Evolutionary conservation across 163 green algal species (phyloP).

Genomic region (Chlamydomonas reinhardtii): DNA sequence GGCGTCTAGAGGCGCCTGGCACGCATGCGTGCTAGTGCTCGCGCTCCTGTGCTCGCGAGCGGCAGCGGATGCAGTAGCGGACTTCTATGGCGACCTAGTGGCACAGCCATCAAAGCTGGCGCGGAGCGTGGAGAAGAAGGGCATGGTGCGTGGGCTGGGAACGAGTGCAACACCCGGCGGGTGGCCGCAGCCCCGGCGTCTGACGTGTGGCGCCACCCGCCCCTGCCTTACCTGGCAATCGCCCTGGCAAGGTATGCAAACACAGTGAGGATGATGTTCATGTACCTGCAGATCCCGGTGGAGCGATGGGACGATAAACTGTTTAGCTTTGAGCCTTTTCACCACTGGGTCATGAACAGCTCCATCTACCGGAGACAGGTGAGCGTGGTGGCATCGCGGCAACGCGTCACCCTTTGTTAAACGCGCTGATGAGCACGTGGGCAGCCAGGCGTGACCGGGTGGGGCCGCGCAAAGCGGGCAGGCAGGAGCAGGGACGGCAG

Average conservation of each 20-base stretch:
- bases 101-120: constrained; percentile 11
- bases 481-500: too few relatives aligned
- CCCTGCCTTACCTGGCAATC: too few relatives aligned
- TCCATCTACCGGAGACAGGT: constrained; percentile 9
- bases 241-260: too few relatives aligned
- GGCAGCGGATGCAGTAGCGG: not conserved
- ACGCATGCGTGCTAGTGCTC: not conserved
- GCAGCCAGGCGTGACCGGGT: too few relatives aligned
- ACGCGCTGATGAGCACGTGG: too few relatives aligned
- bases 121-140: constrained; percentile 14
- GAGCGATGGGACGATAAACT: constrained; percentile 30
- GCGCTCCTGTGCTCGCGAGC: not conserved
- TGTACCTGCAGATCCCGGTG: not conserved
- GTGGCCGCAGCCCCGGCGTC: not conserved
- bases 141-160: constrained; percentile 22
- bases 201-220: too few relatives aligned
- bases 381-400: too few relatives aligned
- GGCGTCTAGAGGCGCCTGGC: too few relatives aligned
- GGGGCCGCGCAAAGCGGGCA: too few relatives aligned
- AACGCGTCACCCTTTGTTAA: too few relatives aligned
- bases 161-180: too few relatives aligned
- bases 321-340: constrained; percentile 38
- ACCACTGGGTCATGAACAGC: constrained; percentile 35
- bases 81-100: constrained; percentile 30
- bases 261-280: not conserved